A percentile compares a stretch with the other conserved stretches of the same genome.
Conservation (phyloP, 1,284 basidiomycete genomes). For the Boletus holoroseus region DNA sequence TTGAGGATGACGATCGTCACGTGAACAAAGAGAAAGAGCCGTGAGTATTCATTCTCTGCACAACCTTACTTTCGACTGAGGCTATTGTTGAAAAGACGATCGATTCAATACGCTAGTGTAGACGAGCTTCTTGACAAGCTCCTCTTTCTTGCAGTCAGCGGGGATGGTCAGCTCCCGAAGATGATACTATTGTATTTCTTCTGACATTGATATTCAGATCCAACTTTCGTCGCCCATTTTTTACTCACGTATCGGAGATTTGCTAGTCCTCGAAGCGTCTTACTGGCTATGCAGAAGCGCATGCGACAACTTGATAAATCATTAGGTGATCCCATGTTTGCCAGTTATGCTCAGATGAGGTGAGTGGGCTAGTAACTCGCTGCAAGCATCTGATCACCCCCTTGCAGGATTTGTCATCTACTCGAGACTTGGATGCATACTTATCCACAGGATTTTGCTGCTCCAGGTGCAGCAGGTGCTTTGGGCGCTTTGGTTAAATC, state of each 20-base stretch:
- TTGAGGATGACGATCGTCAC: slow-evolving; percentile 28
- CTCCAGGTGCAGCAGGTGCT: slow-evolving; percentile 64
- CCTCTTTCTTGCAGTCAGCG: slow-evolving; percentile 68
- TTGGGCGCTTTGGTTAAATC: slow-evolving; percentile 70
- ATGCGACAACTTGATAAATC: slow-evolving; percentile 70
- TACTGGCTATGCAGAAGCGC: slow-evolving; percentile 80
- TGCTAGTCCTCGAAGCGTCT: slow-evolving; percentile 63
- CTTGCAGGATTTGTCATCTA: slow-evolving; percentile 63
- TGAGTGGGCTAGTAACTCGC: slow-evolving; percentile 27
- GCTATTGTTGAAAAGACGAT: slow-evolving; percentile 40
- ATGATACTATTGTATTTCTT: slow-evolving; percentile 3
- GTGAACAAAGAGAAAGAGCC: slow-evolving; percentile 38
- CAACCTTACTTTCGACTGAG: slow-evolving; percentile 12
- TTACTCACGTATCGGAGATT: slow-evolving; percentile 76
- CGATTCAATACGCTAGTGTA: slow-evolving; percentile 64
- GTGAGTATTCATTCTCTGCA: slow-evolving; percentile 33
- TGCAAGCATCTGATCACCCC: slow-evolving; percentile 6
- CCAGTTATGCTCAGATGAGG: slow-evolving; percentile 80
- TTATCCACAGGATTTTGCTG: slow-evolving; percentile 72
- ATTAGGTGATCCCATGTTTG: slow-evolving; percentile 73
- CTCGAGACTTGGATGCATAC: slow-evolving; percentile 68
- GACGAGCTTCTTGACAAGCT: slow-evolving; percentile 75
- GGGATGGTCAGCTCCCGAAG: slow-evolving; percentile 54
- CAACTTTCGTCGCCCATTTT: slow-evolving; percentile 70
- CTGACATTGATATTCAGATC: slow-evolving; percentile 43